Conservation (phyloP, 2,329 filamentous ascomycete species). For the Arthrinium phaeospermum region DNA sequence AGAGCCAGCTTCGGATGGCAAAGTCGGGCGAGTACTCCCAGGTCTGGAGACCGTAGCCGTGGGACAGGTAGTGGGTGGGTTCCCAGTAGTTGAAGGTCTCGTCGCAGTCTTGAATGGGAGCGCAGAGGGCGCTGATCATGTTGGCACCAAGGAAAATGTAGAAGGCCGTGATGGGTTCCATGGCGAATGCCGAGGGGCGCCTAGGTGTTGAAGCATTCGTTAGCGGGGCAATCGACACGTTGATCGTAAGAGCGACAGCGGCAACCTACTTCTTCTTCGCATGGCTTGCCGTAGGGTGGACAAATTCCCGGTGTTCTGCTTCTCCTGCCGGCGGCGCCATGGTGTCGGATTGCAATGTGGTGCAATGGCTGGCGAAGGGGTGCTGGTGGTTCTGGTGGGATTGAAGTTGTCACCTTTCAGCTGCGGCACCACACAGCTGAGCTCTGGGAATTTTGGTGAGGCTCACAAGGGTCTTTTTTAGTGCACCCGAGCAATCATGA, state of each 20-base stretch:
- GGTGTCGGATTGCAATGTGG: constrained; percentile 1
- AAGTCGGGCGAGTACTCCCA: constrained; percentile 98
- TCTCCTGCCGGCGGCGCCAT: constrained; percentile 10
- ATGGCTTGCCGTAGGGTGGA: constrained; percentile 32
- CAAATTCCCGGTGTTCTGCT: constrained; percentile 11
- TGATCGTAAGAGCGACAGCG: not conserved
- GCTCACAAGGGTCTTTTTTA: constrained; percentile 13
- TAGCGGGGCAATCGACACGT: constrained; percentile 23
- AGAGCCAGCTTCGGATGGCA: constrained; percentile 94
- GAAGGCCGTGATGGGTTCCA: constrained; percentile 78
- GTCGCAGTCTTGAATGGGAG: constrained; percentile 96
- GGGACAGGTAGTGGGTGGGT: constrained; percentile 89
- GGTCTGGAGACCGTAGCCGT: constrained; percentile 92
- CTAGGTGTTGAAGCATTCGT: constrained; percentile 35
- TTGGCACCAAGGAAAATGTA: constrained; percentile 80
- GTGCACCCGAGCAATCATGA: constrained; percentile 1
- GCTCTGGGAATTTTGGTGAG: not conserved
- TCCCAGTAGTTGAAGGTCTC: constrained; percentile 99
- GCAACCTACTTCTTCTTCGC: constrained; percentile 40
- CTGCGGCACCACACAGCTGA: not conserved
- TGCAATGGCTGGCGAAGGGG: not conserved
- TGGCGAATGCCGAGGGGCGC: constrained; percentile 61
- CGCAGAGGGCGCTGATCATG: constrained; percentile 76
- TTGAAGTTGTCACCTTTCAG: constrained; percentile 1
- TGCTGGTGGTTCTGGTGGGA: not conserved